These are phyloP conservation scores for Dillenia turbinata DNA, from an alignment of 164 flowering plant genomes.

Conservation along the genomic window DNA sequence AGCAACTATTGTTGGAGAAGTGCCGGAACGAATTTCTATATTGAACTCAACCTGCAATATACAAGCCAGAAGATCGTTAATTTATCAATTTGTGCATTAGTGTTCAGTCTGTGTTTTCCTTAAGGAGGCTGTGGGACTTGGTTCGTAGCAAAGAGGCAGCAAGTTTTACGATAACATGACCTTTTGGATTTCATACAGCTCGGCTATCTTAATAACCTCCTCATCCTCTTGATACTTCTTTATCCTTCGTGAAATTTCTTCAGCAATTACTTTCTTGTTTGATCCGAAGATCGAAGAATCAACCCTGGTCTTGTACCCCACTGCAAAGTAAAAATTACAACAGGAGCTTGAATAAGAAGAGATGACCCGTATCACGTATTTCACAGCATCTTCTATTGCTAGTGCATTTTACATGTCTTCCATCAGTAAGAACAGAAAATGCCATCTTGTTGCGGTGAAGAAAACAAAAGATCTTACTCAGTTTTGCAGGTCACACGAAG, in stretches of 20 bases:
- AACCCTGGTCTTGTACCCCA: constrained; percentile 49
- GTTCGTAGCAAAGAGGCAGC: no score
- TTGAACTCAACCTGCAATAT: constrained; percentile 35
- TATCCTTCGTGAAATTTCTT: constrained; percentile 33
- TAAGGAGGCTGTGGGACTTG: no score
- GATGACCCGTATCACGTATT: background rate
- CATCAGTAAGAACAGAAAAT: no score
- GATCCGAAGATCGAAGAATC: constrained; percentile 37
- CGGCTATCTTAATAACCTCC: constrained; percentile 24
- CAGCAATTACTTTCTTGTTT: constrained; percentile 28
- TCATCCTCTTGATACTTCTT: constrained; percentile 33
- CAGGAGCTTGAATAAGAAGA: background rate
- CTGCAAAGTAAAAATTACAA: constrained; percentile 19
- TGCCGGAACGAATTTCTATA: constrained; percentile 30
- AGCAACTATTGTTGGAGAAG: constrained; percentile 44
- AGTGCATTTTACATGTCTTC: no score
- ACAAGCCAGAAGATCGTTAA: constrained; percentile 4
- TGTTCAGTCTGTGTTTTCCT: no score
- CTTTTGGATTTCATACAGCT: constrained; percentile 26
- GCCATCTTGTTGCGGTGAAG: no score
- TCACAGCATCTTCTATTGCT: no score
- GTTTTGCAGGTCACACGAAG: constrained; percentile 27
- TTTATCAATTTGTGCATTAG: background rate
- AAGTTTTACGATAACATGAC: constrained; percentile 13
- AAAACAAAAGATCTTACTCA: constrained; percentile 32